Conservation (phyloP, 805 yeast species). For the Kodamaea kakaduensis region DNA sequence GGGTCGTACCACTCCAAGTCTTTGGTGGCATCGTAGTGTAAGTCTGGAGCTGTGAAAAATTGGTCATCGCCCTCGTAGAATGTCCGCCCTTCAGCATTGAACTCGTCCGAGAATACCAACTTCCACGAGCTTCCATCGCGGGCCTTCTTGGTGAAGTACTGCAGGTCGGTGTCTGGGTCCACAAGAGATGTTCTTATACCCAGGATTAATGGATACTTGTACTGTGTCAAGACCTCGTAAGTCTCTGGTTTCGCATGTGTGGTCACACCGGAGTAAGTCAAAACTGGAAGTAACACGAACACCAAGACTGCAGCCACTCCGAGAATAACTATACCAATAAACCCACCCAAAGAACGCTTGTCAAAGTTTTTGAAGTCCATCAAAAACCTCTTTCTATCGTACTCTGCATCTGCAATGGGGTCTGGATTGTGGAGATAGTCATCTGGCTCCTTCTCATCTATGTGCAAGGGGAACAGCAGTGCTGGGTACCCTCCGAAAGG, state of each 20-base stretch:
- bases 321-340: slow-evolving; percentile 19
- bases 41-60: slow-evolving; percentile 80
- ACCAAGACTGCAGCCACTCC: slow-evolving; percentile 16
- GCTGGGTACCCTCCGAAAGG: slow-evolving; percentile 32
- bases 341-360: slow-evolving; percentile 20
- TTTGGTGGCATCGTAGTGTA: slow-evolving; percentile 80
- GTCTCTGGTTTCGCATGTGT: slow-evolving; percentile 21
- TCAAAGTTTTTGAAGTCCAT: slow-evolving; percentile 24
- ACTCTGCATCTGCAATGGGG: slow-evolving; percentile 27
- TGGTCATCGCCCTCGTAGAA: slow-evolving; percentile 91
- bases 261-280: slow-evolving; percentile 24
- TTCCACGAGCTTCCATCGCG: slow-evolving; percentile 64
- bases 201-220: slow-evolving; percentile 52
- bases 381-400: slow-evolving; percentile 25
- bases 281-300: slow-evolving; percentile 22
- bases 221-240: slow-evolving; percentile 49
- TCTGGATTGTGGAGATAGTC: slow-evolving; percentile 30
- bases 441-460: slow-evolving; percentile 27
- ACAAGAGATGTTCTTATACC: slow-evolving; percentile 60
- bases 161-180: slow-evolving; percentile 68
- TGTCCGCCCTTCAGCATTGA: slow-evolving; percentile 83
- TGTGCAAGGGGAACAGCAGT: slow-evolving; percentile 24
- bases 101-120: slow-evolving; percentile 87
- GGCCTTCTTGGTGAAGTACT: slow-evolving; percentile 47
- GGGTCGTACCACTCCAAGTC: slow-evolving; percentile 97